A percentile compares a stretch with the other conserved stretches of the same genome.
Evolutionary conservation across 179 eudicot species (phyloP).

Genomic region (Pouteria campechiana): DNA sequence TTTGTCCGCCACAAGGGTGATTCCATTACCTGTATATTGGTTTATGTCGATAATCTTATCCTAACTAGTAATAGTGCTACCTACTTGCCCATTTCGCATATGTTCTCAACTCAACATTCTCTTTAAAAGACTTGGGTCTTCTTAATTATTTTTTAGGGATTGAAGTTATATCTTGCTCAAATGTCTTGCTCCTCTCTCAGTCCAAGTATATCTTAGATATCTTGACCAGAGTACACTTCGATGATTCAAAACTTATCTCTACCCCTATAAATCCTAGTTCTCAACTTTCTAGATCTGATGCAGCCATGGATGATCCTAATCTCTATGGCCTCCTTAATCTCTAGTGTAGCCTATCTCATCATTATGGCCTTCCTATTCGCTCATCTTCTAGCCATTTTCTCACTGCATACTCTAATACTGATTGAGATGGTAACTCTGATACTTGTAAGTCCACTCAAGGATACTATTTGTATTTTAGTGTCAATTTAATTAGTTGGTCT

Average conservation of each 20-base stretch:
- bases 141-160: neutral
- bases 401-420: too few relatives aligned
- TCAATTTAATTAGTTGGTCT: too few relatives aligned
- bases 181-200: neutral
- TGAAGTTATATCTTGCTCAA: neutral
- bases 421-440: too few relatives aligned
- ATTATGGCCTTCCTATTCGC: too few relatives aligned
- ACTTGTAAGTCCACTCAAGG: too few relatives aligned
- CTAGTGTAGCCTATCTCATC: too few relatives aligned
- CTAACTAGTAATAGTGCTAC: neutral
- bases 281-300: neutral
- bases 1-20: neutral
- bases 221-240: neutral
- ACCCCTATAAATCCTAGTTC: neutral
- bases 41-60: neutral
- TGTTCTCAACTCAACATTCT: neutral
- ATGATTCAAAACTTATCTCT: neutral
- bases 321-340: neutral
- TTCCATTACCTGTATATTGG: neutral
- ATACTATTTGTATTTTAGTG: too few relatives aligned
- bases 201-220: neutral
- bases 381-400: too few relatives aligned
- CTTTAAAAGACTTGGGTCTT: neutral
- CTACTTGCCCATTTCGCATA: neutral
- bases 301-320: neutral